Evolutionary conservation across 805 yeast genomes (phyloP), one percentile per base, ranked within the genome.

Genomic region (Starmerella asiatica): DNA sequence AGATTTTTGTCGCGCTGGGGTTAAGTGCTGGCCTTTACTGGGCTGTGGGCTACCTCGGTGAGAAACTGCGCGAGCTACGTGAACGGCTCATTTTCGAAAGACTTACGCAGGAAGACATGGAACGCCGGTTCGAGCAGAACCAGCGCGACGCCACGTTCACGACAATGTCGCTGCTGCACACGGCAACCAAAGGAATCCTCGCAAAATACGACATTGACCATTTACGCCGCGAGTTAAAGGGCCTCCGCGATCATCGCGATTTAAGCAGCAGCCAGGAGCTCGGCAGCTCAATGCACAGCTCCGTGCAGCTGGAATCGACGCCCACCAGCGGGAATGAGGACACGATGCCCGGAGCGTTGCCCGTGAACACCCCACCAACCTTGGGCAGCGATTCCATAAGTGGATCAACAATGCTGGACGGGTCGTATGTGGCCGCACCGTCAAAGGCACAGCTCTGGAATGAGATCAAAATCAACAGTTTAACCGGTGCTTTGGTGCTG

Each of bases 141-240:
- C 96, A 86, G 54, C 76, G 77, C 50, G 97, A 88, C 59, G 82
- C 94, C 34, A 68, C 79, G 38, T 75, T 75, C 62, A 88, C 96
- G 0, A 73, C 86, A 38, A 66, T 81, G 55, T 86, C 93, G 3
- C 67, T 88, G 45, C 64, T 82, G 36, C 93, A 94, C 1, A 82
- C 83, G 4, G 63, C 86, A 32, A 68, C 76, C 5, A 69, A 69
- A 23, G 83, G 81, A 14, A 69, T 83, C 6, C 59, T 76, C 42
- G 71, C 69, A 17, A 64, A 64, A 39, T 64, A 78, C 45, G 77
- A 81, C 5, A 86, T 81, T 18, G 94, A 84, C 52, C 63, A 68
- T 36, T 75, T 79, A 46, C 80, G 93, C 1, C 68, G 68, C 42
- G 77, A 79, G 32, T 65, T 82, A 44, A 78, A 80, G 55, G 64